A percentile compares a stretch with the other conserved stretches of the same genome.
Conservation (phyloP, 108 stramenopile species). For the Skeletonema tropicum region DNA sequence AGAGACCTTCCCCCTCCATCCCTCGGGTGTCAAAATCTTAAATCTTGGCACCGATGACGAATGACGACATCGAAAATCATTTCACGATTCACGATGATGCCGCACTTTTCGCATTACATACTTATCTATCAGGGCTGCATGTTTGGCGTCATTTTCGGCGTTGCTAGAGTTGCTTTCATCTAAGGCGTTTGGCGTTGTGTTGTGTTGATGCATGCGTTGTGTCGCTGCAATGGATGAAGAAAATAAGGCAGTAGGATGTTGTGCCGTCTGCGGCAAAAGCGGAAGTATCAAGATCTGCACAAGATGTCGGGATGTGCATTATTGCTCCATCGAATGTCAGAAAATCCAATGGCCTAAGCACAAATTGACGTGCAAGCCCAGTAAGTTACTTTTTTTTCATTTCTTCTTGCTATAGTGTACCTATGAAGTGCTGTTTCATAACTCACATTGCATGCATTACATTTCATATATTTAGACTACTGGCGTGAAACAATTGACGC, state of each 20-base stretch:
- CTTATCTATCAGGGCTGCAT: too few relatives aligned
- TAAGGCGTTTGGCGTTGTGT: too few relatives aligned
- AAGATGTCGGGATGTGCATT: conserved; percentile 2
- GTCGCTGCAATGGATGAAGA: background rate
- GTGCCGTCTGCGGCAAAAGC: conserved; percentile 9
- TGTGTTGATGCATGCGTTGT: background rate
- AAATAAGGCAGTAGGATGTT: background rate
- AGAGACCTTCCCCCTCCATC: too few relatives aligned
- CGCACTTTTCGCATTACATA: too few relatives aligned
- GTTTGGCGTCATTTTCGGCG: too few relatives aligned
- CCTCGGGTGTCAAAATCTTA: too few relatives aligned
- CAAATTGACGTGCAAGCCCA: background rate
- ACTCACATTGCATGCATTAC: background rate
- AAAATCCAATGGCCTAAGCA: background rate
- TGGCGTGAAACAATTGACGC: conserved; percentile 1
- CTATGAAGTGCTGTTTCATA: background rate
- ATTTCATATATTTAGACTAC: conserved; percentile 7
- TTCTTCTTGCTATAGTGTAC: background rate
- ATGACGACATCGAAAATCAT: too few relatives aligned
- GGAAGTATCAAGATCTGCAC: conserved; percentile 7
- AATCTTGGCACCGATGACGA: too few relatives aligned
- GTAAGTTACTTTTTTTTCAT: background rate
- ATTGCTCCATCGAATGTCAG: conserved; percentile 11
- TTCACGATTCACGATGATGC: too few relatives aligned
- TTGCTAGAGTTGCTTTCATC: too few relatives aligned